Percentiles rank a stretch among this genome's conserved stretches.
Evolutionary conservation across 805 yeast genomes (phyloP).

Genomic region (Yarrowia osloensis): DNA sequence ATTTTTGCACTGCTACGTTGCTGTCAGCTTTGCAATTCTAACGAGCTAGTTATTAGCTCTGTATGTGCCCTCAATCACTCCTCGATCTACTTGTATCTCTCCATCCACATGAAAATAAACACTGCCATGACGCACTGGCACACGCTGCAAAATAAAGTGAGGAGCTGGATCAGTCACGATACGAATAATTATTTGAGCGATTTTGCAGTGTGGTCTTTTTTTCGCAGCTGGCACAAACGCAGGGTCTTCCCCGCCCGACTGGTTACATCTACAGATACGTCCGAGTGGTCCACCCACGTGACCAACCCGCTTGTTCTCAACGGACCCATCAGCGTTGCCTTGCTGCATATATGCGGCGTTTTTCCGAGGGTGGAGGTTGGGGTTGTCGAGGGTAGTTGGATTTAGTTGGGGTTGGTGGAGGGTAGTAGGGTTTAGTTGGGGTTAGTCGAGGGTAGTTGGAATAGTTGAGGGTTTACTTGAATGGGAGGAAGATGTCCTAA

Average conservation of each 20-base stretch:
- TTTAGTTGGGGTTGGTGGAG: neutral
- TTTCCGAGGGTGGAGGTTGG: slow-evolving; percentile 4
- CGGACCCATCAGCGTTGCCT: neutral
- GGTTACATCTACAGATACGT: neutral
- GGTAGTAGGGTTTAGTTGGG: too few relatives aligned
- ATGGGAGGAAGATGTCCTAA: too few relatives aligned
- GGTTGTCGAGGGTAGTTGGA: neutral
- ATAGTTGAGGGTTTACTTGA: too few relatives aligned
- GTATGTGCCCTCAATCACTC: too few relatives aligned
- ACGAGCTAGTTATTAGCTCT: too few relatives aligned
- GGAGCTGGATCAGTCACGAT: neutral
- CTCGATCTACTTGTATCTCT: too few relatives aligned
- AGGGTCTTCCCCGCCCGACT: neutral
- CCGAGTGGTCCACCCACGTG: neutral
- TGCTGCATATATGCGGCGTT: slow-evolving; percentile 19
- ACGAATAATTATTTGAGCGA: neutral
- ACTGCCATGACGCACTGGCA: too few relatives aligned
- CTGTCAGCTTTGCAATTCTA: too few relatives aligned
- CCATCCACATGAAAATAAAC: neutral
- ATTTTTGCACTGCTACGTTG: too few relatives aligned
- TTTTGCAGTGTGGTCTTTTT: neutral
- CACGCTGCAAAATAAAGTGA: neutral
- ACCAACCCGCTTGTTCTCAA: neutral
- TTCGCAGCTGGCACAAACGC: neutral
- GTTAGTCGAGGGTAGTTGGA: too few relatives aligned